A percentile compares a stretch with the other conserved stretches of the same genome.
phyloP scores from a whole-genome alignment of 192 early-diverging fungal genomes.

The Helicostylum pulchrum region DNA sequence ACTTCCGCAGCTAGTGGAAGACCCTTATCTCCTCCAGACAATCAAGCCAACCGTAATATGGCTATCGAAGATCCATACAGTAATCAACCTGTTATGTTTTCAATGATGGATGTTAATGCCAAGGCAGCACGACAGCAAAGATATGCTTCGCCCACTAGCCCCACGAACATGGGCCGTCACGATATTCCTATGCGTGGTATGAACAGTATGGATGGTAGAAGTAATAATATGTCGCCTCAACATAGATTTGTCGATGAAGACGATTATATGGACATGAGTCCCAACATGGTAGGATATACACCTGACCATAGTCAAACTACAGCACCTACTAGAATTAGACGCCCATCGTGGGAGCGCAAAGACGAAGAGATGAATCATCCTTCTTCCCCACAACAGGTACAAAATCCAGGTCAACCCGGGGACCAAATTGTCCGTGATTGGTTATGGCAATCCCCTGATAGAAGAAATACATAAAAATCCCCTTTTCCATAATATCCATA shows the following conservation, averaged over 20 bases:
- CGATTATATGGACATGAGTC: conserved; percentile 8
- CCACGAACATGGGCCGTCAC: not conserved
- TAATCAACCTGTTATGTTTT: conserved; percentile 12
- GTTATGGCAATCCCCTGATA: conserved; percentile 20
- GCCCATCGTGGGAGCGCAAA: conserved; percentile 12
- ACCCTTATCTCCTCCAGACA: conserved; percentile 11
- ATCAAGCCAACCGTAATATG: not conserved
- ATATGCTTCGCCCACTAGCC: conserved; percentile 3
- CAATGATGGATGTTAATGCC: conserved; percentile 6
- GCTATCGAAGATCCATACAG: conserved; percentile 16
- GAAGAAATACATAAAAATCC: conserved; percentile 12
- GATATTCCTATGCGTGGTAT: not conserved
- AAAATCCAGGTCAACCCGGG: not conserved
- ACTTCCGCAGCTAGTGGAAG: conserved; percentile 9
- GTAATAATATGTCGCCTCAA: conserved; percentile 4
- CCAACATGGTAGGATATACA: not conserved
- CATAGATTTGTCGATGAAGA: not conserved
- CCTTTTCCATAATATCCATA: conserved; percentile 1
- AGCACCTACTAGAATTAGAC: conserved; percentile 7
- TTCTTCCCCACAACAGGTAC: not conserved
- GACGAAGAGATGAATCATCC: not conserved
- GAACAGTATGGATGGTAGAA: not conserved
- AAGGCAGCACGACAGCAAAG: not conserved
- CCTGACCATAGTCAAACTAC: not conserved
- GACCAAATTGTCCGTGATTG: conserved; percentile 15